Evolutionary conservation across 768 basidiomycete genomes (phyloP), one percentile per base, ranked within the genome.

Genomic region (Phanerochaete carnosa): DNA sequence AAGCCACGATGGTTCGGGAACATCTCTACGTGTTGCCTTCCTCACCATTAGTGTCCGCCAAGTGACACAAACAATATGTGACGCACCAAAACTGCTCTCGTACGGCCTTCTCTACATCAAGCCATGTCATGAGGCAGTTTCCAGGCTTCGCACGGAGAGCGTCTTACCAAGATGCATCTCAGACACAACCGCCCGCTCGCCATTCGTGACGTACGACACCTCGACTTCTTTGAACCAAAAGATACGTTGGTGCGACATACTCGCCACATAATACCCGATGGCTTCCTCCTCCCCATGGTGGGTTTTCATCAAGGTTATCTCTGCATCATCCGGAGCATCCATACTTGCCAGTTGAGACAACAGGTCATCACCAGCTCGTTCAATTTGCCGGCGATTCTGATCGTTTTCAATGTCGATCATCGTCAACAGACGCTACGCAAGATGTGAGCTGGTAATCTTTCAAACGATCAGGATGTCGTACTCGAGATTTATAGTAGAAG

Each of bases 1-100:
- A 65, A 29, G 1, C 11, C 22, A 23, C 59, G 61, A n/a, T 62
- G 29, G 51, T 62, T 30, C 0, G 70, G 70, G 35, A 68, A 71
- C 51, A 67, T 63, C 22, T 57, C 49, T 2, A 68, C 61, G 45
- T 71, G 70, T 3, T 29, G 3, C 69, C 68, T 70, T 25, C 22
- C 23, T n/a, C n/a, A 13, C 19, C 16, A 51, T 5, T n/a, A 25
- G 26, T 16, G 43, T 26, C 13, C n/a, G 47, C 4, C 13, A 2
- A 26, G n/a, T n/a, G n/a, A n/a, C n/a, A n/a, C n/a, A n/a, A n/a
- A n/a, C n/a, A 9, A 39, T 39, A 39, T 39, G 37, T 39, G 19
- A 39, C n/a, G n/a, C n/a, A 51, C 60, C 45, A 45, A 19, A 49
- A 61, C 45, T 45, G 22, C 35, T 22, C 55, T 32, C 25, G 47